phyloP scores from a whole-genome alignment of 2,329 filamentous ascomycete genomes.

The Sclerotinia borealis region DNA sequence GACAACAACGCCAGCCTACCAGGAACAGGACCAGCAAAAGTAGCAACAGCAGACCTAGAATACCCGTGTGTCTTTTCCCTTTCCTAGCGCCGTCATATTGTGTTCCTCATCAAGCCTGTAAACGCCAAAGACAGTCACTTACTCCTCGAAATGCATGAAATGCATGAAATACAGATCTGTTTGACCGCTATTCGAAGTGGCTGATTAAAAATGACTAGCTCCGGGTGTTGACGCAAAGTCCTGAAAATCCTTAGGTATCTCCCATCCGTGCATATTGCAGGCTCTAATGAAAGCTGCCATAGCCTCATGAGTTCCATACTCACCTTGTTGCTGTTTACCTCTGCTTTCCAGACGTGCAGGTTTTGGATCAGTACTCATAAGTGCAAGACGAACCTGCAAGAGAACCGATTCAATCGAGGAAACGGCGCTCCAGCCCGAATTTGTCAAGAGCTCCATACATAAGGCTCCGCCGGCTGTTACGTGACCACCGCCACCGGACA shows the following conservation, averaged over 20 bases:
- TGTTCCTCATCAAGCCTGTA: background rate
- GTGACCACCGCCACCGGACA: constrained; percentile 72
- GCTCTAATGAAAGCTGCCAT: constrained; percentile 67
- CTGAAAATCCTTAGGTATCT: constrained; percentile 56
- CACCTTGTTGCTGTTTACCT: constrained; percentile 22
- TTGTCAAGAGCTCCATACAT: constrained; percentile 78
- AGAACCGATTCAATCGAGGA: constrained; percentile 73
- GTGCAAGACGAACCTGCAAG: constrained; percentile 72
- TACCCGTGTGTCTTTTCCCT: background rate
- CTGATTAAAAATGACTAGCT: background rate
- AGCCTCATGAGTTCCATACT: constrained; percentile 67
- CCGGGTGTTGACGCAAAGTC: constrained; percentile 17
- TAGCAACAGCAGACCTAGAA: background rate
- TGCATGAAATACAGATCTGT: background rate
- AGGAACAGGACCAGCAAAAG: background rate
- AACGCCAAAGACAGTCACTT: background rate
- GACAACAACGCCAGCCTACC: background rate
- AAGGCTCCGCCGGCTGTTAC: constrained; percentile 80
- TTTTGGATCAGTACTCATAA: constrained; percentile 59
- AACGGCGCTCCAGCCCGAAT: constrained; percentile 71
- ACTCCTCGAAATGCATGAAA: background rate
- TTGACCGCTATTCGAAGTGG: background rate
- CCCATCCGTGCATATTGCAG: constrained; percentile 66
- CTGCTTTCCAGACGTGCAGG: constrained; percentile 60
- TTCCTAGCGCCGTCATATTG: constrained; percentile 20